phyloP scores from a whole-genome alignment of 2,329 filamentous ascomycete species.

The Phialemonium atrogriseum region DNA sequence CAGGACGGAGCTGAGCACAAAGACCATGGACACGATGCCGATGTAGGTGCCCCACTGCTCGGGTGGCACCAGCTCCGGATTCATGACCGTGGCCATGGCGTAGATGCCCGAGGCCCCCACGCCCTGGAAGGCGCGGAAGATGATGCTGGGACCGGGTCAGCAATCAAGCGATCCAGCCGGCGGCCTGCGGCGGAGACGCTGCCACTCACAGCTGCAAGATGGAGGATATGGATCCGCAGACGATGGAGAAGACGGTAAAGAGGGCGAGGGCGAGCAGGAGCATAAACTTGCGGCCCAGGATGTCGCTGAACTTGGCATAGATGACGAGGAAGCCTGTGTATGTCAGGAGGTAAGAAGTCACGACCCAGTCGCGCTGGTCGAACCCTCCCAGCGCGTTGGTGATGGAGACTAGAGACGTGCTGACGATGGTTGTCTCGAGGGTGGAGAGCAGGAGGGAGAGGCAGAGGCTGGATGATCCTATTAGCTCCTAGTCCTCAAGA shows the following conservation, averaged over 20 bases:
- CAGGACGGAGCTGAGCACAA: slow-evolving; percentile 29
- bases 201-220: slow-evolving; percentile 24
- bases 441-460: slow-evolving; percentile 31
- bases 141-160: no score
- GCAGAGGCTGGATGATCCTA: no score
- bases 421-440: slow-evolving; percentile 42
- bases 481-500: no score
- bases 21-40: slow-evolving; percentile 26
- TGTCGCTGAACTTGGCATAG: slow-evolving; percentile 34
- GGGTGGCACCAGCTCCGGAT: slow-evolving; percentile 25
- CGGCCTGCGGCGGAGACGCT: no score
- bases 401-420: slow-evolving; percentile 39
- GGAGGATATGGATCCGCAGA: slow-evolving; percentile 24
- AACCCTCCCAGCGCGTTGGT: slow-evolving; percentile 28
- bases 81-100: slow-evolving; percentile 28
- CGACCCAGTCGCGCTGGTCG: slow-evolving; percentile 32
- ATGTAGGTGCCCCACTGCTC: slow-evolving; percentile 23
- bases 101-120: slow-evolving; percentile 39
- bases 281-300: slow-evolving; percentile 32
- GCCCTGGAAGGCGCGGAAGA: slow-evolving; percentile 31
- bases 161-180: no score
- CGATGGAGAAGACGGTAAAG: slow-evolving; percentile 29
- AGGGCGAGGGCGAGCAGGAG: slow-evolving; percentile 22
- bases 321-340: slow-evolving; percentile 37
- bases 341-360: slow-evolving; percentile 38